phyloP scores from a whole-genome alignment of 306 rosid species.

The Biancaea sappan region DNA sequence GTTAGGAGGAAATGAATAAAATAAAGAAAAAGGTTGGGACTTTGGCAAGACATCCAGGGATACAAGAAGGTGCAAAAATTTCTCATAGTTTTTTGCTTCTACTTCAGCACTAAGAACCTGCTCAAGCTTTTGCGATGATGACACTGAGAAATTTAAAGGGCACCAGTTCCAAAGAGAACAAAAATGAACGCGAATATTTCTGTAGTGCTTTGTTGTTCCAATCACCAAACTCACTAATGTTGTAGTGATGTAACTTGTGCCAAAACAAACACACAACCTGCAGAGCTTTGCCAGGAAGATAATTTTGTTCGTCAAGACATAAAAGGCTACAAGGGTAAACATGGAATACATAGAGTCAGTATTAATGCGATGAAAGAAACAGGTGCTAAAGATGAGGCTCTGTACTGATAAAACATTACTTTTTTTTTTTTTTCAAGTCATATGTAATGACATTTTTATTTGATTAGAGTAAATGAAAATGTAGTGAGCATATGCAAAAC shows the following conservation, averaged over 20 bases:
- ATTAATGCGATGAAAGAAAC: not conserved
- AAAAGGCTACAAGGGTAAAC: not conserved
- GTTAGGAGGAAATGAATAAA: slow-evolving; percentile 55
- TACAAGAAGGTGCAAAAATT: slow-evolving; percentile 59
- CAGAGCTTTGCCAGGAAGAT: slow-evolving; percentile 13
- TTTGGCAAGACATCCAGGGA: slow-evolving; percentile 46
- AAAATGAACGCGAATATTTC: slow-evolving; percentile 28
- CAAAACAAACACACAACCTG: slow-evolving; percentile 31
- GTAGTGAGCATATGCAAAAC: not conserved
- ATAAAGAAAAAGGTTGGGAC: slow-evolving; percentile 64
- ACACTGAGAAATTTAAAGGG: slow-evolving; percentile 30
- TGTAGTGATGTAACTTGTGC: not conserved
- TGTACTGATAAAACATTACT: not conserved
- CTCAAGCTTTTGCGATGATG: slow-evolving; percentile 45
- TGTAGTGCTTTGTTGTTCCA: slow-evolving; percentile 33
- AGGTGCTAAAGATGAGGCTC: slow-evolving; percentile 3
- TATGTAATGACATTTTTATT: not conserved
- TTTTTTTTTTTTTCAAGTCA: not conserved
- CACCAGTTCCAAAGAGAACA: slow-evolving; percentile 29
- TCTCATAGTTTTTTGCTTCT: slow-evolving; percentile 55
- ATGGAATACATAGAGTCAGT: slow-evolving; percentile 7
- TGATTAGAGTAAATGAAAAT: not conserved
- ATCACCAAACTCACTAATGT: slow-evolving; percentile 35
- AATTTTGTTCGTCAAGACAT: not conserved
- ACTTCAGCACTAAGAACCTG: slow-evolving; percentile 51